Base-by-base conservation (phyloP, 345 rosid genomes). In the Eucalyptus rudis region DNA sequence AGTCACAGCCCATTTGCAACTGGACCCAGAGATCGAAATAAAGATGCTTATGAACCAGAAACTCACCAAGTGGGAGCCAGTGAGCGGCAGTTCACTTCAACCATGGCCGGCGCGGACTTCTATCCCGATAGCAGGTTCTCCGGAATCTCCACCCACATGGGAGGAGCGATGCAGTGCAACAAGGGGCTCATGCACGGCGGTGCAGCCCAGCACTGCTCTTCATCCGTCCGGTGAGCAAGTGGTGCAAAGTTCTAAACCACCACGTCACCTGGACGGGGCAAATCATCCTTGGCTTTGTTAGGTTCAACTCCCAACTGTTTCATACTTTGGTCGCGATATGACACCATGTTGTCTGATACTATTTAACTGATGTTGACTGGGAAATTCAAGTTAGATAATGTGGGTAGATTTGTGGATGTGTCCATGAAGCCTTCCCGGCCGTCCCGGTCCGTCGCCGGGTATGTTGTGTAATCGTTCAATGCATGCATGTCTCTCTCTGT, bases 211-310 rank as follows among this genome's bases (percentile, higher is more conserved):
- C 91, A 86, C 88, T 89, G 91, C 51, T 87, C 93, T 44, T 88
- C 95, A 2, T 87, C 88, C 87, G 93, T 90, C 88, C 92, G 86
- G 94, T 92, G 90, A 91, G 52, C 29, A 49, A 88, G 76, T n/a
- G 4, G n/a, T 27, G 87, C 31, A 44, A 33, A 8, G 64, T 29
- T 56, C 16, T 7, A 20, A 22, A 86, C 71, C 76, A 62, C 87
- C 56, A 85, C 25, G 31, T 86, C 68, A 51, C 89, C 20, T 6
- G 90, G 90, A 44, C 86, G 49, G 29, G 95, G 95, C 95, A 95
- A 94, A 76, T 95, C 96, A 94, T 95, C 95, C 95, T 95, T 95
- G 95, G 96, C 96, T 95, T 88, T 87, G 62, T 90, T 27, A 87
- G 87, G 83, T 36, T 76, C 43, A 76, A 36, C 22, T 76, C 83